Conservation (phyloP, 1,284 basidiomycete genomes). For the Microstroma glucosiphilum region DNA sequence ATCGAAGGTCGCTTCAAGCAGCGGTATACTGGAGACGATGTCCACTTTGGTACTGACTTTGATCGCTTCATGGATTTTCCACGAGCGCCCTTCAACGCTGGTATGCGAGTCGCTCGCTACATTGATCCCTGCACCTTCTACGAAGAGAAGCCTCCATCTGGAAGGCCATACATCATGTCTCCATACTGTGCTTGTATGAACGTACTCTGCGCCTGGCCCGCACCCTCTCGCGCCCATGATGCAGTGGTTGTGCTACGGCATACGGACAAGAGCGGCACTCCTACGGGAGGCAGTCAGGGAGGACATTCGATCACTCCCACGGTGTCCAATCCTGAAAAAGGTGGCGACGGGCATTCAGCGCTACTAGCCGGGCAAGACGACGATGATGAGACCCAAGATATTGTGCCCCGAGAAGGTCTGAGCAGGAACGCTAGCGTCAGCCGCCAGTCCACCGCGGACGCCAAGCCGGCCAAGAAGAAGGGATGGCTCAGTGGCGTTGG, state of each 20-base stretch:
- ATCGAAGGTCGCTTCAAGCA: conserved; percentile 53
- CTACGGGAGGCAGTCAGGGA: conserved; percentile 11
- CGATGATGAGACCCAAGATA: conserved; percentile 39
- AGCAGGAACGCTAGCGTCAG: conserved; percentile 17
- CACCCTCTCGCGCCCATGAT: conserved; percentile 45
- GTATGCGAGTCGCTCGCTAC: conserved; percentile 52
- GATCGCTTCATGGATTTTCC: conserved; percentile 48
- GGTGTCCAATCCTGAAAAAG: conserved; percentile 25
- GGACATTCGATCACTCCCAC: conserved; percentile 11
- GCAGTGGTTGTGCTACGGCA: conserved; percentile 50
- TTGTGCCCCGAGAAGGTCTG: conserved; percentile 50
- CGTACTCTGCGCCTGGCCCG: conserved; percentile 52
- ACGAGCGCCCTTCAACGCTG: conserved; percentile 51
- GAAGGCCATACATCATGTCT: conserved; percentile 53
- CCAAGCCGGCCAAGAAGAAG: conserved; percentile 29
- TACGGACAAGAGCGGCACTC: conserved; percentile 14
- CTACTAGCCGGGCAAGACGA: conserved; percentile 20
- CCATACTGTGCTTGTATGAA: conserved; percentile 53
- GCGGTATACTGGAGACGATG: conserved; percentile 35
- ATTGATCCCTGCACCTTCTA: conserved; percentile 44
- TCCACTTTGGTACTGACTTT: conserved; percentile 46
- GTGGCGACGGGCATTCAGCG: conserved; percentile 18
- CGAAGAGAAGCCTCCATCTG: conserved; percentile 48
- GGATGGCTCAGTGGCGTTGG: conserved; percentile 36
- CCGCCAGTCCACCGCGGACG: conserved; percentile 10